Percentiles rank a stretch among this genome's conserved stretches.
phyloP scores from a whole-genome alignment of 2,329 filamentous ascomycete species.

The Scytalidium lignicola region DNA sequence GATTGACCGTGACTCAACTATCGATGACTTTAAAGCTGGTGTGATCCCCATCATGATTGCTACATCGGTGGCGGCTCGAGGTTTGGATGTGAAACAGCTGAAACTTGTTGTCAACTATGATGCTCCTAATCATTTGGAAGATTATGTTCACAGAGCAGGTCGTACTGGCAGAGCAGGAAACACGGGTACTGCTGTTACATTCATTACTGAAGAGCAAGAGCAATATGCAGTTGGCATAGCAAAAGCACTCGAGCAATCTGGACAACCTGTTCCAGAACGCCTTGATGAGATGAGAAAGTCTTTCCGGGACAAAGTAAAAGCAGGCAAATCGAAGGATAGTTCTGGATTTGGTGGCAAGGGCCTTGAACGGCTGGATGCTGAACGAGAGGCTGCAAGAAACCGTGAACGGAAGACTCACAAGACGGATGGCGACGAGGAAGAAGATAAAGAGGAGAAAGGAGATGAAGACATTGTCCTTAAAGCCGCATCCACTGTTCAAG shows the following conservation, averaged over 20 bases:
- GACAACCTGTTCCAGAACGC: constrained; percentile 71
- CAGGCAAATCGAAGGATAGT: constrained; percentile 82
- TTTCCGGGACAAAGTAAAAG: constrained; percentile 86
- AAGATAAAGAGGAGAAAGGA: constrained; percentile 66
- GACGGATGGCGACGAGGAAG: constrained; percentile 78
- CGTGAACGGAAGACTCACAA: constrained; percentile 87
- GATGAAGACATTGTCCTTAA: constrained; percentile 68
- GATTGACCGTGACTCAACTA: constrained; percentile 85
- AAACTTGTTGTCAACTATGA: constrained; percentile 97
- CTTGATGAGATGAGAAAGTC: constrained; percentile 61
- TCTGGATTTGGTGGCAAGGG: constrained; percentile 95
- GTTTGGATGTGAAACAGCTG: constrained; percentile 91
- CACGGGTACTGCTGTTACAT: constrained; percentile 90
- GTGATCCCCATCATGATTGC: constrained; percentile 86
- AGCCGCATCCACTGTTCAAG: constrained; percentile 60
- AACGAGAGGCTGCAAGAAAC: constrained; percentile 79
- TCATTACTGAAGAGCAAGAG: constrained; percentile 87
- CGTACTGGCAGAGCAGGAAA: constrained; percentile 93
- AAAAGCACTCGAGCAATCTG: constrained; percentile 83
- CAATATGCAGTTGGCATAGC: constrained; percentile 83
- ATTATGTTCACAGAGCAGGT: constrained; percentile 92
- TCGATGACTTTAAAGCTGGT: constrained; percentile 89
- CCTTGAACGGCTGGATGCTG: constrained; percentile 83
- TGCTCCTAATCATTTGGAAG: constrained; percentile 88
- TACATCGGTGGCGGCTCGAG: constrained; percentile 91